phyloP scores from a whole-genome alignment of 805 yeast genomes.

The Ogataea naganishii region DNA sequence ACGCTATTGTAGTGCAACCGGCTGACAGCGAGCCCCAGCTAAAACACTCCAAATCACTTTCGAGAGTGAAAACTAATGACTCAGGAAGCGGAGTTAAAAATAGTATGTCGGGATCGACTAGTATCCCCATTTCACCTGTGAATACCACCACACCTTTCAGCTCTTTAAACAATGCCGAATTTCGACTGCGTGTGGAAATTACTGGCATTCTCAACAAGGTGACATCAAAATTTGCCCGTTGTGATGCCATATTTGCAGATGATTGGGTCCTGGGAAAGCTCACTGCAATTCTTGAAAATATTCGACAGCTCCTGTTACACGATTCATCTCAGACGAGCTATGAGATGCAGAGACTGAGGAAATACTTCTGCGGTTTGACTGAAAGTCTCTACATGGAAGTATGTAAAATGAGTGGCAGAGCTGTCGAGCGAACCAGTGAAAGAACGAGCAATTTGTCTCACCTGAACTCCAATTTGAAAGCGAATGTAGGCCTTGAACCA shows the following conservation, averaged over 20 bases:
- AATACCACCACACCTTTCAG: too few relatives aligned
- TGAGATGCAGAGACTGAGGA: constrained; percentile 67
- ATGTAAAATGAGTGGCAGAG: constrained; percentile 30
- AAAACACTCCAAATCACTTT: constrained; percentile 10
- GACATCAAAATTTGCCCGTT: constrained; percentile 53
- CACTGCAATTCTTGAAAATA: constrained; percentile 50
- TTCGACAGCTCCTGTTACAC: constrained; percentile 44
- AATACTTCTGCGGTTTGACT: constrained; percentile 76
- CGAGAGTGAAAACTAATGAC: too few relatives aligned
- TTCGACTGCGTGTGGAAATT: constrained; percentile 59
- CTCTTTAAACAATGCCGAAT: constrained; percentile 26
- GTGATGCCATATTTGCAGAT: constrained; percentile 46
- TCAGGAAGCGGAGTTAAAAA: too few relatives aligned
- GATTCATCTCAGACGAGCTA: constrained; percentile 54
- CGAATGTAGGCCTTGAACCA: constrained; percentile 64
- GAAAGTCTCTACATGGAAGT: constrained; percentile 63
- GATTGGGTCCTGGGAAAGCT: constrained; percentile 60
- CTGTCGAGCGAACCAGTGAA: too few relatives aligned
- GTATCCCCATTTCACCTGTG: too few relatives aligned
- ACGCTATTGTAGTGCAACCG: constrained; percentile 42
- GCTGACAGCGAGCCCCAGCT: constrained; percentile 31
- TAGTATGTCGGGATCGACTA: too few relatives aligned
- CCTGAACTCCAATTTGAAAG: constrained; percentile 45
- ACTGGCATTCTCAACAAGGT: constrained; percentile 66
- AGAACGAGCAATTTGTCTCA: too few relatives aligned